Evolutionary conservation across 164 flowering plant species (phyloP), one percentile per base, ranked within the genome.

Genomic region (Berberis vulgaris): DNA sequence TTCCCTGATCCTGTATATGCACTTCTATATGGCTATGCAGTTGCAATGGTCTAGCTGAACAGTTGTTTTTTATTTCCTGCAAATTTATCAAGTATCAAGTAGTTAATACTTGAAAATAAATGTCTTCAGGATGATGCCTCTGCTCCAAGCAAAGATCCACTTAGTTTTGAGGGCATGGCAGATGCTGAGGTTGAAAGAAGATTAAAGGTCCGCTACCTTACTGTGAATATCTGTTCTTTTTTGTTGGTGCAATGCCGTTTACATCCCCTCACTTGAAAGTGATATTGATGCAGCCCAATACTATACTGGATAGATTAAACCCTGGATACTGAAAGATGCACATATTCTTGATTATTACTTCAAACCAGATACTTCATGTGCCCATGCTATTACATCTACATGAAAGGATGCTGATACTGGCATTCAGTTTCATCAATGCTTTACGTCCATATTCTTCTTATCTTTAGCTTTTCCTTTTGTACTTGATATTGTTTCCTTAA

Each of bases 101-200:
- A 57, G 46, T 56, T 46, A 45, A 26, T 26, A 26, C 26, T 26
- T 26, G 26, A 11, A 47, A 61, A 43, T 60, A 63, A 2, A 6
- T 70, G 55, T 73, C 59, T 74, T 12, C n/a, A 94, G 99, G 99
- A 91, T 82, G 97, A 91, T 71, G 52, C 76, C 62, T 80, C 89
- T 74, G 72, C 69, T 65, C 59, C 76, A 52, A 88, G 78, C 73
- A 91, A 73, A 74, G 97, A 89, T 69, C 81, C 80, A 41, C 76
- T 77, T 71, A 63, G 74, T 73, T 84, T 86, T 74, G 96, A 91
- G 76, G 97, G 96, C 67, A 84, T 94, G 86, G 76, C 86, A 49
- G 92, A 86, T 77, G 75, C 74, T 43, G 99, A 94, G 71, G 93
- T 87, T 69, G 96, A 94, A 75, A 84, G 84, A 75, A 82, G 86